Conservation (phyloP, 768 basidiomycete genomes). For the Trametes coccinea region DNA sequence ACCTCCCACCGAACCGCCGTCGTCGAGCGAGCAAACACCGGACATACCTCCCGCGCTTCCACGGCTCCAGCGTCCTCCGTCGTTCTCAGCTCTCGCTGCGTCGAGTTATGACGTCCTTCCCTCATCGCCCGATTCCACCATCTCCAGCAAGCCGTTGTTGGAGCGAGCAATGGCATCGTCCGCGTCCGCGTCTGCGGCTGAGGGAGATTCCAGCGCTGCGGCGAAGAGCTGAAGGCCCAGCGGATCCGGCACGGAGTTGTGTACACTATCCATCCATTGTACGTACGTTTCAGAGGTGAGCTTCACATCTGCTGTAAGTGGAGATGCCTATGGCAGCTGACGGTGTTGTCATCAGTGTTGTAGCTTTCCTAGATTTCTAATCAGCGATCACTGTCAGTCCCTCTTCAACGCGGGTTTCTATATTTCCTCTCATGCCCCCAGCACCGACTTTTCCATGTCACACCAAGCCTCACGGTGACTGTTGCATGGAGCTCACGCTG, state of each 20-base stretch:
- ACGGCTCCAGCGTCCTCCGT: constrained; percentile 8
- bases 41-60: not conserved
- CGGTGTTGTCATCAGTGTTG: not conserved
- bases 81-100: constrained; percentile 31
- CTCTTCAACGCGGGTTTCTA: not conserved
- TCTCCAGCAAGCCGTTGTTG: constrained; percentile 43
- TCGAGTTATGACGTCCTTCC: constrained; percentile 44
- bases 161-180: constrained; percentile 18
- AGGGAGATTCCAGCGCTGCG: constrained; percentile 6
- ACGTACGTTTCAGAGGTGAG: constrained; percentile 13
- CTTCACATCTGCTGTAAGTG: not conserved
- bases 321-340: too few species aligned
- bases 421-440: not conserved
- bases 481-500: too few species aligned
- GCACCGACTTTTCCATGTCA: too few species aligned
- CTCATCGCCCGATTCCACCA: constrained; percentile 46
- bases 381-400: not conserved
- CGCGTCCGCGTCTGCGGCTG: not conserved
- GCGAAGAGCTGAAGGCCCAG: not conserved
- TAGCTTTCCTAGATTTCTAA: constrained; percentile 14
- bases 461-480: too few species aligned
- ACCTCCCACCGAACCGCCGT: not conserved
- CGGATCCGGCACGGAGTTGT: not conserved
- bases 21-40: not conserved
- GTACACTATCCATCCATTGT: constrained; percentile 16